phyloP scores from a whole-genome alignment of 495 filamentous ascomycete species.

The Aspergillus coremiiformis region DNA sequence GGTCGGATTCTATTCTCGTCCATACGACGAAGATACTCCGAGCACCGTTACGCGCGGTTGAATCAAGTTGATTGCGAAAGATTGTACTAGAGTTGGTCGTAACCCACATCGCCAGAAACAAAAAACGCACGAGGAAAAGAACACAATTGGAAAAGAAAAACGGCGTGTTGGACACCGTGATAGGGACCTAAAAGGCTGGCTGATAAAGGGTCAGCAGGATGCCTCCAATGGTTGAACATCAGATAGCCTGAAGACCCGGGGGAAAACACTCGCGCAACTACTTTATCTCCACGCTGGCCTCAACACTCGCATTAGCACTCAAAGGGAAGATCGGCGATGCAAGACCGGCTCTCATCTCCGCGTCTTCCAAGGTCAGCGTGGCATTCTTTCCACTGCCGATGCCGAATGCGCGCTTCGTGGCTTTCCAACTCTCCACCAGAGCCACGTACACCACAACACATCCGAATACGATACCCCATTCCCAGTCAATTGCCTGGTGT shows the following conservation, averaged over 20 bases:
- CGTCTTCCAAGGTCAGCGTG: conserved; percentile 28
- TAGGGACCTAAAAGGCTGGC: neutral
- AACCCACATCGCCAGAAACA: no score
- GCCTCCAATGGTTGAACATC: conserved; percentile 9
- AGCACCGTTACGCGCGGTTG: neutral
- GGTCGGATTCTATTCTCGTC: no score
- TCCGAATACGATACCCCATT: conserved; percentile 58
- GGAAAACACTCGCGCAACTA: conserved; percentile 1
- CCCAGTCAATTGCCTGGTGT: conserved; percentile 65
- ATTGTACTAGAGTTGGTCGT: neutral
- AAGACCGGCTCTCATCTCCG: conserved; percentile 25
- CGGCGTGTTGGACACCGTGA: conserved; percentile 6
- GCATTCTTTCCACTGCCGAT: conserved; percentile 32
- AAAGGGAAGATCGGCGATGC: conserved; percentile 16
- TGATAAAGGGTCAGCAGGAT: neutral
- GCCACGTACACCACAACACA: conserved; percentile 53
- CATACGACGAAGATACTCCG: neutral
- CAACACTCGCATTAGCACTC: conserved; percentile 30
- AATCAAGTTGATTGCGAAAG: neutral
- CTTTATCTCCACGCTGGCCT: conserved; percentile 31
- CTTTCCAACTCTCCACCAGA: conserved; percentile 63
- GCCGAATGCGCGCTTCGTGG: conserved; percentile 44
- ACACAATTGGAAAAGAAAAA: no score
- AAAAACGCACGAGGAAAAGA: no score
- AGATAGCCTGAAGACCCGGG: neutral